Base-by-base conservation (phyloP, 495 filamentous ascomycete genomes). In the Aspergillus homomorphus region DNA sequence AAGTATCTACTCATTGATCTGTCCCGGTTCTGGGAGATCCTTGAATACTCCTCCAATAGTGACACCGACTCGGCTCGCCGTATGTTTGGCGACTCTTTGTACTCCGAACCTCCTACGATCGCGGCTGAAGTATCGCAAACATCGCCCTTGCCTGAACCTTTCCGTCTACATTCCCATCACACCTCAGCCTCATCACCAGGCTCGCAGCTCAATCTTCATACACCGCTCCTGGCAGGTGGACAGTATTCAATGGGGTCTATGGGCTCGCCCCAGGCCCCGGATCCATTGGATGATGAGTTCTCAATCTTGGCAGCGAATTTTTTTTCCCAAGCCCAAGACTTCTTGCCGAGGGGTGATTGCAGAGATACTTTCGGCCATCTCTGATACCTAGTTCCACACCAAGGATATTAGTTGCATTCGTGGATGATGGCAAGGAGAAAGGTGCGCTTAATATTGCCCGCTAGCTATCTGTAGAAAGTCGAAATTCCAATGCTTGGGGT, bases 221-320 rank as follows among this genome's bases (percentile, higher is more conserved):
- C 64, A 1, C 45, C 58, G 2, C 60, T 67, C 15, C 24, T 60
- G 9, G 46, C 51, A 30, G 53, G 58, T 21, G 60, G 62, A 20
- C 64, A 67, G 15, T 72, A 72, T 51, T 30, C 66, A 18, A 57
- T 60, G 0, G 50, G 54, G 15, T 54, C 68, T 4, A 45, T 70
- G 22, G 49, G 69, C 14, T 67, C 69, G 6, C 62, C 69, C 3
- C 61, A 62, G 14, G 63, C 72, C 14, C 50, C 77, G 26, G 64
- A 67, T 38, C 61, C 74, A 50, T 69, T 74, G 4, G 69, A 77
- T 53, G 77, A 80, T 57, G 76, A 78, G 30, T 72, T 77, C 43
- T 78, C 76, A 4, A 78, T 80, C 19, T 66, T 80, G 28, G 77
- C 76, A 3, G 69, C 76, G 24, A 80, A 76, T 51, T 80, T 80